Conservation (phyloP, 495 filamentous ascomycete species). For the Penicillium roqueforti region DNA sequence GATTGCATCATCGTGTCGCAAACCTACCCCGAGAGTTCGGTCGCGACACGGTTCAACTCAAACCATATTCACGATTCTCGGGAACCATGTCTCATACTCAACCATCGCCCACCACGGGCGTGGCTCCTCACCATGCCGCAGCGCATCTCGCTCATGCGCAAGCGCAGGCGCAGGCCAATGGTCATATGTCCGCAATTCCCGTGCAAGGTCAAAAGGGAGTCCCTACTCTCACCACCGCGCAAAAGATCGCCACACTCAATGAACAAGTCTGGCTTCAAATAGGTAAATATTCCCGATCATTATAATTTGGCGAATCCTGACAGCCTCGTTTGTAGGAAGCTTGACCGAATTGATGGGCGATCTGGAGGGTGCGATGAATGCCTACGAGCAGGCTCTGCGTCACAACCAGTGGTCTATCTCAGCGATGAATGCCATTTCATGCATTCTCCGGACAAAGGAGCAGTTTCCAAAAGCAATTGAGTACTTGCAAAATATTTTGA, state of each 20-base stretch:
- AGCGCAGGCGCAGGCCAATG: slow-evolving; percentile 40
- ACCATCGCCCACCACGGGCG: slow-evolving; percentile 48
- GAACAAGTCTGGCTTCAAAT: slow-evolving; percentile 93
- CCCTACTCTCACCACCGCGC: slow-evolving; percentile 50
- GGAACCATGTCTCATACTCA: slow-evolving; percentile 48
- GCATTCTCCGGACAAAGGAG: slow-evolving; percentile 84
- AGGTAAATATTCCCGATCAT: slow-evolving; percentile 51
- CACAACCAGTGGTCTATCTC: slow-evolving; percentile 86
- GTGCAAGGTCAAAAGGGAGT: slow-evolving; percentile 49
- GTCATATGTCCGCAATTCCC: slow-evolving; percentile 48
- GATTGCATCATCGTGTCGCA: slow-evolving; percentile 45
- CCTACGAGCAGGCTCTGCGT: slow-evolving; percentile 83
- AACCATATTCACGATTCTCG: slow-evolving; percentile 5
- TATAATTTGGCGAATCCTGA: slow-evolving; percentile 8
- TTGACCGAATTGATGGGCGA: slow-evolving; percentile 86
- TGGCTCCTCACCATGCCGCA: slow-evolving; percentile 45
- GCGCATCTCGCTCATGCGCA: slow-evolving; percentile 42
- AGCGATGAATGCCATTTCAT: slow-evolving; percentile 91
- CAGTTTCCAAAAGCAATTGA: slow-evolving; percentile 93
- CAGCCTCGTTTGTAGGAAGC: slow-evolving; percentile 51
- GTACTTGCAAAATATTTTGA: slow-evolving; percentile 85
- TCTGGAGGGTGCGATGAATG: slow-evolving; percentile 77
- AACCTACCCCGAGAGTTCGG: slow-evolving; percentile 16
- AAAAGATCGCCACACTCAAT: slow-evolving; percentile 63
- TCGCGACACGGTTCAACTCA: slow-evolving; percentile 16